These are phyloP conservation scores for Lepidium sativum DNA, from an alignment of 345 rosid species.

Conservation along the genomic window DNA sequence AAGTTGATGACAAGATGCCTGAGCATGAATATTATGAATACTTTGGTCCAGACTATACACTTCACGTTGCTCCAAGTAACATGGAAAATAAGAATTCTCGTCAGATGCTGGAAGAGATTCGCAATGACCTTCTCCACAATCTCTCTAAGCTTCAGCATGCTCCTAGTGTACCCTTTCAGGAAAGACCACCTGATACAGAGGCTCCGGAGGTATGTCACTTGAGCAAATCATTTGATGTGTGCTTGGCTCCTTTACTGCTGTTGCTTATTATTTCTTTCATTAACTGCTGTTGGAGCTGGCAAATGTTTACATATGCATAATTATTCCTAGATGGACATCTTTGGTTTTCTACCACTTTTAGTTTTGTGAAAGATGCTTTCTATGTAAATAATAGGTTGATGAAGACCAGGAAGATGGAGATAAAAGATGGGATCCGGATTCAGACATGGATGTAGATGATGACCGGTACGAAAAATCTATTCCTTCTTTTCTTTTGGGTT, in stretches of 20 bases:
- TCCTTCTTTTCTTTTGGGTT: background rate
- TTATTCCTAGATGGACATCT: background rate
- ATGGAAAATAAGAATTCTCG: slow-evolving; percentile 51
- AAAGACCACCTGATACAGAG: slow-evolving; percentile 76
- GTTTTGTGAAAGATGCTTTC: slow-evolving; percentile 1
- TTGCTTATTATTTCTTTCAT: slow-evolving; percentile 1
- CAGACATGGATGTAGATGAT: slow-evolving; percentile 73
- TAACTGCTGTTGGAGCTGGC: background rate
- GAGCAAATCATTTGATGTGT: background rate
- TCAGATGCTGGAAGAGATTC: slow-evolving; percentile 48
- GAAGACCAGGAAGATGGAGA: slow-evolving; percentile 80
- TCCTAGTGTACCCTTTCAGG: slow-evolving; percentile 91
- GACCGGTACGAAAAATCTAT: slow-evolving; percentile 43
- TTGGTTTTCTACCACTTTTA: background rate
- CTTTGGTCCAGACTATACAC: slow-evolving; percentile 68
- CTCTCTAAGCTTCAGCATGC: slow-evolving; percentile 96
- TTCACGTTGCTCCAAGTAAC: slow-evolving; percentile 46
- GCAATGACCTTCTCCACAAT: slow-evolving; percentile 69
- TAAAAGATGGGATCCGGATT: slow-evolving; percentile 79
- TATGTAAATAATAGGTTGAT: slow-evolving; percentile 39
- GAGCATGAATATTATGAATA: slow-evolving; percentile 73
- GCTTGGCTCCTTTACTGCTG: background rate
- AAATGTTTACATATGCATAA: background rate
- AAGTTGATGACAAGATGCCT: slow-evolving; percentile 75
- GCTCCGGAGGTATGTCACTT: slow-evolving; percentile 52